A percentile compares a stretch with the other conserved stretches of the same genome.
Evolutionary conservation across 2,329 filamentous ascomycete species (phyloP).

Genomic region (Peltaster fructicola): DNA sequence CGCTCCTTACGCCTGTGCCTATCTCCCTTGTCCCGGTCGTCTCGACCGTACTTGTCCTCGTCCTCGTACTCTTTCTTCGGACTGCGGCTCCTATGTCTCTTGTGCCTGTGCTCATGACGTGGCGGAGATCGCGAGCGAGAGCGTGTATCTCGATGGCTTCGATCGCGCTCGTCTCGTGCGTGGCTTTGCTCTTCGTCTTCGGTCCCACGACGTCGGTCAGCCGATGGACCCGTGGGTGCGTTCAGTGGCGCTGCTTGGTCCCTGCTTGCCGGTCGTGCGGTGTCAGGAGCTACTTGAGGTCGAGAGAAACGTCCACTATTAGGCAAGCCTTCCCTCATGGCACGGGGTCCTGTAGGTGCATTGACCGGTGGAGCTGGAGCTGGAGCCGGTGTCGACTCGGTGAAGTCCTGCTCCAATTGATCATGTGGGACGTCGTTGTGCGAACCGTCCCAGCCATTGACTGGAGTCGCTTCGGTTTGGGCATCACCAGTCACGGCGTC

Average conservation of each 20-base stretch:
- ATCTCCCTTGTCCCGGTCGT: conserved; percentile 20
- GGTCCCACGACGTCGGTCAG: too few species aligned
- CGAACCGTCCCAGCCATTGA: too few species aligned
- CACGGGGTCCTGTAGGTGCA: conserved; percentile 84
- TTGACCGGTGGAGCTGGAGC: conserved; percentile 18
- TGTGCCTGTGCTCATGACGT: conserved; percentile 31
- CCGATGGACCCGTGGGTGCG: not conserved
- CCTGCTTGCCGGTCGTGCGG: conserved; percentile 3
- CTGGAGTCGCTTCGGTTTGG: too few species aligned
- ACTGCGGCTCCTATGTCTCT: conserved; percentile 35
- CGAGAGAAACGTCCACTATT: conserved; percentile 50
- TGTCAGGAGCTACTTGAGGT: conserved; percentile 5
- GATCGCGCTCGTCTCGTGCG: conserved; percentile 2
- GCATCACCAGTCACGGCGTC: too few species aligned
- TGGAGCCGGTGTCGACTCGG: conserved; percentile 2
- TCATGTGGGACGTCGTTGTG: too few species aligned
- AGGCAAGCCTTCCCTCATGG: conserved; percentile 76
- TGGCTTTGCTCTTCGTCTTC: conserved; percentile 3
- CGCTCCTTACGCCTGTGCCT: conserved; percentile 13
- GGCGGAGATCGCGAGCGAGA: conserved; percentile 21
- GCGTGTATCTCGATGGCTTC: conserved; percentile 11
- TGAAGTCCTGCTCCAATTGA: not conserved
- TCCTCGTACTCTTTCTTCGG: conserved; percentile 27
- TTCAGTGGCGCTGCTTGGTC: not conserved
- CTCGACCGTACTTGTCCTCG: conserved; percentile 23